Evolutionary conservation across 805 yeast genomes (phyloP), one percentile per base, ranked within the genome.

Genomic region (Saccharomycopsis selenospora): DNA sequence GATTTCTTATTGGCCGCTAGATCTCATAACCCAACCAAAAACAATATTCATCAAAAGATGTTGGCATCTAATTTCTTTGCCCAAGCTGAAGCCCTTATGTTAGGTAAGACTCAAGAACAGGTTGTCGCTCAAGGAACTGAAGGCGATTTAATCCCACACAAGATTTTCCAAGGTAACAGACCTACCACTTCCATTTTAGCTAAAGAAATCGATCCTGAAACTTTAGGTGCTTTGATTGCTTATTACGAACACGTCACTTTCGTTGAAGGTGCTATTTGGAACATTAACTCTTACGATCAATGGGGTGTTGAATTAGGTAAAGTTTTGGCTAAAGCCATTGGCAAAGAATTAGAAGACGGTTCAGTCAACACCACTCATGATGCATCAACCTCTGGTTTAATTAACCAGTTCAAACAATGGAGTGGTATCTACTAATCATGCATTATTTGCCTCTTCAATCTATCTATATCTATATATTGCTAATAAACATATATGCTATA

Each of bases 251-350:
- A 89, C 67, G 79, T 88, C 52, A 91, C 98, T 38, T 93, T 93
- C 72, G 90, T 90, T 51, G 99, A 93, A 74, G 99, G 99, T 72
- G 99, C 99, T 50, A 72, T 93, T 63, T 91, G 99, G 99, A 93
- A 95, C 79, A 90, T 93, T 75, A 93, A 93, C 82, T 91, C 98
- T 17, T 93, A 88, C 66, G 99, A 93, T 75, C 99, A 93, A 76
- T 93, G 98, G 96, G 99, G 99, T 71, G 99, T 93, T 62, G 99
- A 93, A 75, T 85, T 93, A 61, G 99, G 99, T 68, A 93, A 93
- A 75, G 95, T 85, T 47, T 80, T 93, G 65, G 99, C 99, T 65
- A 93, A 93, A 82, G 93, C 77, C 51, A 91, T 93, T 63, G 91
- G 95, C 61, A 77, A 77, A 61, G 97, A 93, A 72, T 80, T 93